Conservation (phyloP, 192 early-diverging fungal genomes). For the Coemansia pectinata region DNA sequence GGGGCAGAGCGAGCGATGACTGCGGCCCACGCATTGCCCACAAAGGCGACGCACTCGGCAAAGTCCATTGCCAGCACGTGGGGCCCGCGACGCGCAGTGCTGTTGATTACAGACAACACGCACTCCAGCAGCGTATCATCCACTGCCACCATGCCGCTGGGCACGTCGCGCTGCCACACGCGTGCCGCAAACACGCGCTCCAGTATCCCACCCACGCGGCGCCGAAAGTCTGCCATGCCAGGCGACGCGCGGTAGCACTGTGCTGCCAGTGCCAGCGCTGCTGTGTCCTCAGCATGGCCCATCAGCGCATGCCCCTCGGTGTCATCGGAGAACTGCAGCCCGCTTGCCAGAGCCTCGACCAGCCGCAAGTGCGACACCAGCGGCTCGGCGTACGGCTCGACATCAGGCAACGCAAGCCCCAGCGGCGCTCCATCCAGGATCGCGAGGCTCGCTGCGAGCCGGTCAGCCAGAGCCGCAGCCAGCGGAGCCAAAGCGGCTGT, state of each 20-base stretch:
- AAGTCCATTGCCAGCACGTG: conserved; percentile 37
- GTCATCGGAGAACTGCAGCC: conserved; percentile 48
- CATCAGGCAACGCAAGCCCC: conserved; percentile 1
- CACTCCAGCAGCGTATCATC: conserved; percentile 34
- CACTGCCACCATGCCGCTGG: conserved; percentile 9
- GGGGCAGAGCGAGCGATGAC: conserved; percentile 12
- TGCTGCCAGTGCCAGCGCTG: conserved; percentile 16
- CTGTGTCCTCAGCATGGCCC: conserved; percentile 24
- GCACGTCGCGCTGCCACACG: conserved; percentile 13
- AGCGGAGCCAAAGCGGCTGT: conserved; percentile 25
- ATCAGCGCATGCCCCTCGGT: conserved; percentile 40
- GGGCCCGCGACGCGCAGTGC: conserved; percentile 35
- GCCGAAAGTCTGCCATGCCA: conserved; percentile 27
- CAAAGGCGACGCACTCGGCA: conserved; percentile 16
- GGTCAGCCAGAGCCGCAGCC: conserved; percentile 9
- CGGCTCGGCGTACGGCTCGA: conserved; percentile 21
- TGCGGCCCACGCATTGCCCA: conserved; percentile 27
- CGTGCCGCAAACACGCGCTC: conserved; percentile 12
- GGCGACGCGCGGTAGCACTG: conserved; percentile 33
- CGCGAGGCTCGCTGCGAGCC: conserved; percentile 11
- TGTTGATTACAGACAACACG: conserved; percentile 30
- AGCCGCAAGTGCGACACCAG: conserved; percentile 25
- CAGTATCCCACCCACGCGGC: conserved; percentile 8
- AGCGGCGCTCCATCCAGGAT: conserved; percentile 10
- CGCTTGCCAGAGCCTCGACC: conserved; percentile 39